Evolutionary conservation across 306 rosid species (phyloP), one percentile per base, ranked within the genome.

Genomic region (Gleditsia sinensis): DNA sequence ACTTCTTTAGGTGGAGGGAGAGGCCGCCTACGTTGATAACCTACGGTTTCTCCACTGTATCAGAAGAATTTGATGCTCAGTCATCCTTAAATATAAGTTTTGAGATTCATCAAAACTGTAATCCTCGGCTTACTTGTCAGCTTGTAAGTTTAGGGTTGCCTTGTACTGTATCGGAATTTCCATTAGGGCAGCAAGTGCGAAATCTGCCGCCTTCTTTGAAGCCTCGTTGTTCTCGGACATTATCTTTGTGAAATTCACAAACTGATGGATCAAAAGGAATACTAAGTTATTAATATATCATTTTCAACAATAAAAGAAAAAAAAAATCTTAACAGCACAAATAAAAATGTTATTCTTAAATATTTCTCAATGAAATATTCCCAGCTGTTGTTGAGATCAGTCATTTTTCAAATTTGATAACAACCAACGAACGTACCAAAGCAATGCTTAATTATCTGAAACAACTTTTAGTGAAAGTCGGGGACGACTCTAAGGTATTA

Each of bases 141-240:
- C 49, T 46, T 62, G 74, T 46, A 87, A 79, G 56, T 54, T 83
- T 82, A 83, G 96, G 56, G 93, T 89, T 67, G 90, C 96, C 58
- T 81, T 82, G 85, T 79, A 94, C 75, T 94, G 98, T 49, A 76
- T 54, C 21, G 98, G 98, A 79, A 94, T 91, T 86, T 94, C 98
- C 98, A 94, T 94, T 21, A 94, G 96, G 23, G 97, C 96, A 65
- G 97, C 94, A 53, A 94, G 96, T 72, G 98, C 98, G 81, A 94
- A 94, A 43, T 86, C 89, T 53, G 97, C 67, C 86, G 91, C 98
- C 87, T 88, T 94, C 83, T 83, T 87, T 75, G 97, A 88, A 66
- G 82, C 68, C 39, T 88, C 93, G 32, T 63, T 79, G 84, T 83
- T 84, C 64, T 91, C 98, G 14, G 93, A 85, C 98, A 88, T 94